A percentile compares a stretch with the other conserved stretches of the same genome.
These are phyloP conservation scores for Pulveroboletus sp. DNA, from an alignment of 768 basidiomycete species.

Conservation along the genomic window DNA sequence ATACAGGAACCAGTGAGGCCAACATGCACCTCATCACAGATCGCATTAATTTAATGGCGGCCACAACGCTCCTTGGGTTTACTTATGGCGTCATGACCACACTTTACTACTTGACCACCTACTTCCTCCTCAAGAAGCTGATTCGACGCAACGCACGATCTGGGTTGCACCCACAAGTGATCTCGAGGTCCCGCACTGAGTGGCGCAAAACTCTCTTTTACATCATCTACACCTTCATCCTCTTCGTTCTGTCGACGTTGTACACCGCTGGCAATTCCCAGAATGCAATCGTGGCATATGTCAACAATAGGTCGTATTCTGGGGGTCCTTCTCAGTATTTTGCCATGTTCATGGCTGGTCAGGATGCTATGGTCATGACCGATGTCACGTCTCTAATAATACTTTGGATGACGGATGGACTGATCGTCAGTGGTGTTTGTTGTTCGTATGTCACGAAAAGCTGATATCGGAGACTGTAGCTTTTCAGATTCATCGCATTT, in stretches of 20 bases:
- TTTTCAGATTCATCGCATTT: conserved; percentile 24
- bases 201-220: conserved; percentile 24
- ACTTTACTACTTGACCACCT: conserved; percentile 18
- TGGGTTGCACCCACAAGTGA: conserved; percentile 5
- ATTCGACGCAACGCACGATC: conserved; percentile 3
- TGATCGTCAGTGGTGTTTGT: conserved; percentile 20
- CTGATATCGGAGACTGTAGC: conserved; percentile 8
- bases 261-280: conserved; percentile 28
- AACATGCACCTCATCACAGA: conserved; percentile 13
- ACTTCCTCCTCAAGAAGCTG: conserved; percentile 20
- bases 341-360: conserved; percentile 21
- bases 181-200: background rate
- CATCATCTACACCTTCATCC: conserved; percentile 21
- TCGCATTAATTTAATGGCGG: conserved; percentile 22
- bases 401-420: conserved; percentile 28
- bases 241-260: conserved; percentile 27
- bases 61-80: conserved; percentile 21
- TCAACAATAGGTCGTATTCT: conserved; percentile 27
- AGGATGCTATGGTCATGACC: conserved; percentile 21
- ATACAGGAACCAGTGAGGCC: conserved; percentile 2
- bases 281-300: conserved; percentile 25
- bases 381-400: conserved; percentile 23
- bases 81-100: conserved; percentile 19
- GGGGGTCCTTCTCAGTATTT: conserved; percentile 25
- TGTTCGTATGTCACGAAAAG: background rate